Evolutionary conservation across 2,329 filamentous ascomycete genomes (phyloP), one percentile per base, ranked within the genome.

Genomic region (Fusarium mangiferae): DNA sequence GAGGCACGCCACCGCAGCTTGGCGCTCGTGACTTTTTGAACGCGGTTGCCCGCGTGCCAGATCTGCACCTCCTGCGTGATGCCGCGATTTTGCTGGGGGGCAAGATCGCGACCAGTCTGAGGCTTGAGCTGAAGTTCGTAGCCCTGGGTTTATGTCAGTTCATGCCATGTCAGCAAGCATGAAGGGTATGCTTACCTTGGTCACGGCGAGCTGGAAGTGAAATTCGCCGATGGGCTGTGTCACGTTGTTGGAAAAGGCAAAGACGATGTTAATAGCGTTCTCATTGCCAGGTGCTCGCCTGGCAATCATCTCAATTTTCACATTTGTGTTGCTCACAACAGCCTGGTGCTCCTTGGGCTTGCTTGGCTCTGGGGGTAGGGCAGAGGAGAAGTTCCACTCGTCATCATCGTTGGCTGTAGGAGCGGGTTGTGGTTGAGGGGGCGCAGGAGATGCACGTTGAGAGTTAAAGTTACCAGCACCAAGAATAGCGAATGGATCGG

Each of bases 331-430:
- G 78, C 90, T 91, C 48, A 98, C 90, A 7, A 87, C 88, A 26
- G 92, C 85, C 54, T 90, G 89, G 74, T 94, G 90, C 57, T 90
- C 88, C 59, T 84, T 87, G 4, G 91, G 90, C 39, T 90, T 87
- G 68, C 83, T 78, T 24, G 86, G 78, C 59, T 90, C 86, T 6
- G 86, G 82, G 35, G 96, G 96, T 20, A 98, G 87, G 0, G 96
- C 92, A 1, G 96, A 98, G 7, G 94, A 91, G 81, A 98, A 98
- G 30, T 91, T 93, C 95, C 96, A 98, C 79, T 98, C 96, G 73
- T 98, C 96, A 57, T 98, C 96, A 51, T 93, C 90, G 57, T 85
- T 85, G 13, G 84, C 78, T 14, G 77, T 74, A 7, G 84, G 61
- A 17, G 79, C 73, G n/a, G 73, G 75, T 24, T 76, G 71, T 13